These are phyloP conservation scores for Phylloporus sp. DNA, from an alignment of 768 basidiomycete species.

Conservation along the genomic window DNA sequence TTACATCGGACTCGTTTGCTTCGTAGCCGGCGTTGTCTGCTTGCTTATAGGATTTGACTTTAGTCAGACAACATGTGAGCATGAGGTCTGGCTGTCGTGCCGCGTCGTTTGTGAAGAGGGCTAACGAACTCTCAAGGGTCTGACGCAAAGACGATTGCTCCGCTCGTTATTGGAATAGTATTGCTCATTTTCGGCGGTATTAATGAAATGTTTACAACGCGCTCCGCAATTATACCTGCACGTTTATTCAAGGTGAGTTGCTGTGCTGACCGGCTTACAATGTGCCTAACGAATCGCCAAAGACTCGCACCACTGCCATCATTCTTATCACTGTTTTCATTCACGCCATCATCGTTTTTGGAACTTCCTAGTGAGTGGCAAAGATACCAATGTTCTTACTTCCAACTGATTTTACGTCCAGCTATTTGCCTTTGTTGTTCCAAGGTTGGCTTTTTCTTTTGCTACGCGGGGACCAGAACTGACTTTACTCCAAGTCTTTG, in stretches of 20 bases:
- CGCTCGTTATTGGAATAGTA: conserved; percentile 54
- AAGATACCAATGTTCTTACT: not conserved
- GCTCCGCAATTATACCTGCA: conserved; percentile 69
- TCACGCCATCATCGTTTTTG: conserved; percentile 62
- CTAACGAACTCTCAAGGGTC: conserved; percentile 41
- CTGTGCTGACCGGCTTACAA: not conserved
- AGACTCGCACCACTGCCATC: conserved; percentile 71
- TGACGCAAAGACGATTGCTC: conserved; percentile 52
- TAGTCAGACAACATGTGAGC: conserved; percentile 62
- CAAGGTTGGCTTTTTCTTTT: conserved; percentile 36
- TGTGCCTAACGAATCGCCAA: not conserved
- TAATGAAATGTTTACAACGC: conserved; percentile 57
- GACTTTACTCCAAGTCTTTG: conserved; percentile 43
- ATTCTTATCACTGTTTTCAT: conserved; percentile 55
- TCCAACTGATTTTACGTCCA: conserved; percentile 1
- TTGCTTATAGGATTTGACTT: conserved; percentile 70
- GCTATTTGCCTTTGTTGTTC: conserved; percentile 72
- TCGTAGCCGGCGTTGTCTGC: conserved; percentile 62
- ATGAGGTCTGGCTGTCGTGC: not conserved
- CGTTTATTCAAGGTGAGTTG: conserved; percentile 60
- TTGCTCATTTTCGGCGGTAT: conserved; percentile 47
- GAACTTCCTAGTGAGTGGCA: conserved; percentile 28
- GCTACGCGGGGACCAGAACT: not conserved
- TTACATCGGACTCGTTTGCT: conserved; percentile 58
- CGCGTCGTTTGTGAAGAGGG: not conserved